Percentiles rank a stretch among this genome's conserved stretches.
Conservation (phyloP, 352 stramenopile species). For the Pythium rhizo-oryzae region DNA sequence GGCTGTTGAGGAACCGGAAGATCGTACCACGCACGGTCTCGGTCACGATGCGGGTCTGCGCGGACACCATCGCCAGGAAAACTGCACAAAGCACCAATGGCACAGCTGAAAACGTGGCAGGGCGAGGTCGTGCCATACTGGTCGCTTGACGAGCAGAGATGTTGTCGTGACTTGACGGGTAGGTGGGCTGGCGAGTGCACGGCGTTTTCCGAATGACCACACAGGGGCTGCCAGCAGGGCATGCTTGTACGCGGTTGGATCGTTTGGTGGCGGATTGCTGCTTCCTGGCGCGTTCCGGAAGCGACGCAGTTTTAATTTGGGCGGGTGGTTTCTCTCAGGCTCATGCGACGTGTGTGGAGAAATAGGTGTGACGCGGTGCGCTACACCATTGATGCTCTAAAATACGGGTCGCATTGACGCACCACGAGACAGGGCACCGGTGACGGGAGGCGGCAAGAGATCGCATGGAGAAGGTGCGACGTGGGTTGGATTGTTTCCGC, state of each 20-base stretch:
- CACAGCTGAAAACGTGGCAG: neutral
- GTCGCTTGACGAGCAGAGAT: too few species aligned
- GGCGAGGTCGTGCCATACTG: neutral
- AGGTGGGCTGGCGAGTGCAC: too few species aligned
- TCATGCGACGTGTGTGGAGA: neutral
- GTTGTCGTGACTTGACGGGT: neutral
- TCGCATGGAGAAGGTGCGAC: too few species aligned
- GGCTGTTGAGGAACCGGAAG: slow-evolving; percentile 42
- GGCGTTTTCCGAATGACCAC: neutral
- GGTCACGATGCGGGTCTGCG: slow-evolving; percentile 12
- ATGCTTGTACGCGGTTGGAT: neutral
- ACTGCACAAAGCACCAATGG: neutral
- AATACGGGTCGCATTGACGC: neutral
- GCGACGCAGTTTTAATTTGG: neutral
- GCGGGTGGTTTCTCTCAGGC: neutral
- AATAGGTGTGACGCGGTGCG: too few species aligned
- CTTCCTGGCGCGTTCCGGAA: slow-evolving; percentile 17
- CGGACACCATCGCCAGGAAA: neutral
- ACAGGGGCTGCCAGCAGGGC: neutral
- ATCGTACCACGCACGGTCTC: slow-evolving; percentile 61
- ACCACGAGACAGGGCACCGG: neutral
- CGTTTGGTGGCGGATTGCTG: neutral
- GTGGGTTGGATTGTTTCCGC: too few species aligned
- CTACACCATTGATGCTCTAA: too few species aligned
- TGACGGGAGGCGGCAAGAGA: too few species aligned